Evolutionary conservation across 2,329 filamentous ascomycete genomes (phyloP), one percentile per base, ranked within the genome.

Genomic region (Setomelanomma holmii): DNA sequence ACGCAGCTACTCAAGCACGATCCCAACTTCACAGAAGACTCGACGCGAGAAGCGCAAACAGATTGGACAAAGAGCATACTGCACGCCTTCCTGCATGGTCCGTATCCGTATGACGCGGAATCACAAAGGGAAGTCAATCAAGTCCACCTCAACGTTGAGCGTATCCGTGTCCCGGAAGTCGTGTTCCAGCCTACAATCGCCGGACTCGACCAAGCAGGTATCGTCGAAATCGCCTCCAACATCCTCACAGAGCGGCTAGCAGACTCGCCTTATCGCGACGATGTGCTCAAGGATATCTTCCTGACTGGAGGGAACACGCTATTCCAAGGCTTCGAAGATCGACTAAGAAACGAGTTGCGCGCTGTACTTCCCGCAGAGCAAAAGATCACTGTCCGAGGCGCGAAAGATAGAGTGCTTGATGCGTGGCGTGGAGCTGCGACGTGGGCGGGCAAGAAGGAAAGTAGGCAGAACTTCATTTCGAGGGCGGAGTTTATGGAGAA

Each of bases 31-130:
- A 93, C 89, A 1, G 93, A 98, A 75, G 88, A 97, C 60, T 88
- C 96, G 73, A 98, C 93, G 0, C 86, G 92, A 48, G 93, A 93
- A 61, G 93, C 93, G 0, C 91, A 97, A 75, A 89, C 88, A 22
- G 95, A 98, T 79, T 99, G 95, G 95, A 96, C 89, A 12, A 96
- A 95, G 75, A 91, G 87, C 40, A 81, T 97, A 42, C 79, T 98
- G 16, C 95, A 99, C 75, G 90, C 92, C 6, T 99, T 97, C 76
- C 79, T 90, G 33, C 89, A 92, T 47, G 95, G 95, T 0, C 91
- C 93, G 0, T 89, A 91, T 63, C 90, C 93, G 0, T 96, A 92
- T 61, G 89, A 98, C 62, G 79, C 87, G 0, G 86, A 91, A 49
- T 90, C 87, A 51, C 89, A 95, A 64, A 86, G 87, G 16, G 85